A percentile compares a stretch with the other conserved stretches of the same genome.
Conservation (phyloP, 306 rosid species). For the Myrica gale region DNA sequence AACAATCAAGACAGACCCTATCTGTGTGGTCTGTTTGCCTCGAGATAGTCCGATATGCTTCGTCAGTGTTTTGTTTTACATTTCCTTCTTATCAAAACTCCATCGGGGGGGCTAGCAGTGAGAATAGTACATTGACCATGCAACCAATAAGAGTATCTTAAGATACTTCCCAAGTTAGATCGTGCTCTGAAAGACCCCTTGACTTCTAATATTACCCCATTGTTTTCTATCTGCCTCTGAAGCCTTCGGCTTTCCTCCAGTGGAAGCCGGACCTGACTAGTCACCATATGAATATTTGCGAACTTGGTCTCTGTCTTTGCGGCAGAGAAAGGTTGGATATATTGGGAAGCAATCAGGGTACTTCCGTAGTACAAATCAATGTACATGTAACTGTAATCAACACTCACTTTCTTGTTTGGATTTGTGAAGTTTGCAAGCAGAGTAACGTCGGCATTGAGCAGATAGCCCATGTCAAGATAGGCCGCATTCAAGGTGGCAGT, state of each 20-base stretch:
- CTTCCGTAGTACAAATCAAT: conserved; percentile 63
- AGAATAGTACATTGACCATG: conserved; percentile 53
- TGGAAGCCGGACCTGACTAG: conserved; percentile 75
- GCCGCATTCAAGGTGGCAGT: conserved; percentile 70
- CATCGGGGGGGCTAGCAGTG: conserved; percentile 69
- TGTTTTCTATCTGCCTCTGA: conserved; percentile 55
- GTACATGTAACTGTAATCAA: conserved; percentile 64
- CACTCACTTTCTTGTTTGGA: conserved; percentile 79
- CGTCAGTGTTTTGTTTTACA: conserved; percentile 65
- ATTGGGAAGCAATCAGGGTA: conserved; percentile 63
- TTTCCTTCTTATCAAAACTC: conserved; percentile 49
- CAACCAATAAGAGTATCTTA: conserved; percentile 67
- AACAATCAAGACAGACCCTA: too few species aligned
- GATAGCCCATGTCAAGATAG: conserved; percentile 84
- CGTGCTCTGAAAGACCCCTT: conserved; percentile 63
- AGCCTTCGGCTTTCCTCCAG: conserved; percentile 48
- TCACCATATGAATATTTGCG: conserved; percentile 56
- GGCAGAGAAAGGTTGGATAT: conserved; percentile 70
- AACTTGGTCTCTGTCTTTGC: conserved; percentile 48
- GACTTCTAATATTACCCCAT: conserved; percentile 54
- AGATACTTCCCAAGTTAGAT: conserved; percentile 62
- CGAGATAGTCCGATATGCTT: neutral
- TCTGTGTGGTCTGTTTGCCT: neutral
- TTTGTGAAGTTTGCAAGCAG: conserved; percentile 81
- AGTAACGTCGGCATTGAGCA: conserved; percentile 83